Percentiles rank a stretch among this genome's conserved stretches.
Conservation (phyloP, 331 rosid species). For the Arachis monticola region DNA sequence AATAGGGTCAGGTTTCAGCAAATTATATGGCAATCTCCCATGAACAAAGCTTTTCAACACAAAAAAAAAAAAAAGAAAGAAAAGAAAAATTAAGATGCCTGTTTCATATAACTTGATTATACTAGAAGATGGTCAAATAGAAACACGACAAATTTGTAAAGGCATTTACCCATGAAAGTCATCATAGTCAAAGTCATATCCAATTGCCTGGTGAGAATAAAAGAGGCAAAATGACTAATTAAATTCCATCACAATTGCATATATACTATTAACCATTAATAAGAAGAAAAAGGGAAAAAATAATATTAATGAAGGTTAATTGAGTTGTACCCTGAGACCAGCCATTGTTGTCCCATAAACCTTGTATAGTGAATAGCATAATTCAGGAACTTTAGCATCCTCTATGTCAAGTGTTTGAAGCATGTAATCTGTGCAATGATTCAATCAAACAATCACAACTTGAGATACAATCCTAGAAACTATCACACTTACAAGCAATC, state of each 20-base stretch:
- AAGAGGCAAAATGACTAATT: conserved; percentile 30
- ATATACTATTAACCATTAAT: not conserved
- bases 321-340: conserved; percentile 72
- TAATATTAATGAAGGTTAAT: conserved; percentile 1
- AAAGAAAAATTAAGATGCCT: conserved; percentile 1
- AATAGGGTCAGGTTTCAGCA: conserved; percentile 75
- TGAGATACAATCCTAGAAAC: conserved; percentile 11
- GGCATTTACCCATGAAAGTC: conserved; percentile 75
- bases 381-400: conserved; percentile 59
- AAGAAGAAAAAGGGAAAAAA: not conserved
- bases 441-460: conserved; percentile 12
- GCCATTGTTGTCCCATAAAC: conserved; percentile 90
- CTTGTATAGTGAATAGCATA: conserved; percentile 67
- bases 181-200: conserved; percentile 74
- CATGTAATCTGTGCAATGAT: conserved; percentile 66
- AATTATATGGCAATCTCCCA: conserved; percentile 81
- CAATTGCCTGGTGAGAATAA: conserved; percentile 64
- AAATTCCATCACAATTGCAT: not conserved
- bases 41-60: conserved; percentile 69
- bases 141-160: not conserved
- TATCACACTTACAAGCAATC: not conserved
- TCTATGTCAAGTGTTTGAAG: conserved; percentile 68
- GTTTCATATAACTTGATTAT: conserved; percentile 7
- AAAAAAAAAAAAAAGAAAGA: not conserved
- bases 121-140: not conserved